Evolutionary conservation across 768 basidiomycete genomes (phyloP).

Genomic region (Leccinum barrowsii): DNA sequence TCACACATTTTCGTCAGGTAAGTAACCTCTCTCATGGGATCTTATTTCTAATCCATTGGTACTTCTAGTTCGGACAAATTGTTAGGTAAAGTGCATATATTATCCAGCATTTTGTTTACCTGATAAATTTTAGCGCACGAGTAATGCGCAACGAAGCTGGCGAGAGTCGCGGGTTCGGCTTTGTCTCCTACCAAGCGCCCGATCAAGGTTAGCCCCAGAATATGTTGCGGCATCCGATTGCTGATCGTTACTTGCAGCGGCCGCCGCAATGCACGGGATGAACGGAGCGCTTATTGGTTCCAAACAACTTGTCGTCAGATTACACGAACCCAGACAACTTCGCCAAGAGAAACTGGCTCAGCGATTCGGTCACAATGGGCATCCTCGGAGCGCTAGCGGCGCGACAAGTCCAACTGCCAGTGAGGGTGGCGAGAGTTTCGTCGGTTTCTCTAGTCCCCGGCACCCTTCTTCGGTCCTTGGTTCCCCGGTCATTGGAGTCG

Average conservation of each 20-base stretch:
- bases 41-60: constrained; percentile 15
- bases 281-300: constrained; percentile 68
- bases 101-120: background rate
- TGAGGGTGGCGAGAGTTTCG: constrained; percentile 74
- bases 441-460: constrained; percentile 74
- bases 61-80: constrained; percentile 75
- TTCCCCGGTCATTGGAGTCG: constrained; percentile 53
- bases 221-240: background rate
- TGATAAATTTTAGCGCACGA: constrained; percentile 56
- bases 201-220: constrained; percentile 58
- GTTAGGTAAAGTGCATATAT: constrained; percentile 57
- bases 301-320: constrained; percentile 79
- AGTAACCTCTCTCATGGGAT: constrained; percentile 2
- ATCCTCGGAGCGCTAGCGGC: constrained; percentile 76
- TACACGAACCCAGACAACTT: constrained; percentile 91
- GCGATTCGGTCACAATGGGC: constrained; percentile 75
- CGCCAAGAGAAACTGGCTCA: constrained; percentile 85
- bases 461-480: constrained; percentile 46
- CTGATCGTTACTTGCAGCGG: constrained; percentile 42
- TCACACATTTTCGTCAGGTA: constrained; percentile 78
- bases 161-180: constrained; percentile 85
- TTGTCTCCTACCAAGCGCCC: constrained; percentile 82
- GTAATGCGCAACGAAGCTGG: constrained; percentile 87
- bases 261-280: constrained; percentile 75
- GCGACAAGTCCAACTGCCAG: constrained; percentile 83